phyloP scores from a whole-genome alignment of 305 asterid genomes.

The Fraxinus latifolia region DNA sequence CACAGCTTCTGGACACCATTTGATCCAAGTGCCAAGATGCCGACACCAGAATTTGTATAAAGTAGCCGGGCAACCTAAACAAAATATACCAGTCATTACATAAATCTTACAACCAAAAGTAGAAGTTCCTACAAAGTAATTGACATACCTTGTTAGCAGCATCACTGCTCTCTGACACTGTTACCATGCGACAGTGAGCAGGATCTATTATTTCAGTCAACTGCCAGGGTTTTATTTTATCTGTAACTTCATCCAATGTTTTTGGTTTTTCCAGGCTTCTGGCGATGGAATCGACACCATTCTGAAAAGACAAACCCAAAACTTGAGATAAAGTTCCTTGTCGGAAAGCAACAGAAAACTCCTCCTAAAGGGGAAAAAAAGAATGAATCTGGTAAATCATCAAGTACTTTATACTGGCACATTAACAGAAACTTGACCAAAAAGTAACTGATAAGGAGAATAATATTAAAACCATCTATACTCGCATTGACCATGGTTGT shows the following conservation, averaged over 20 bases:
- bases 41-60: slow-evolving; percentile 73
- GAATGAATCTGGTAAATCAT: neutral
- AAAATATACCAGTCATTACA: neutral
- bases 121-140: slow-evolving; percentile 6
- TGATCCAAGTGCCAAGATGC: slow-evolving; percentile 66
- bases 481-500: neutral
- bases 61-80: slow-evolving; percentile 82
- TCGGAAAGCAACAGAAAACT: slow-evolving; percentile 7
- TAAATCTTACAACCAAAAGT: neutral
- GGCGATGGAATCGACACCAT: slow-evolving; percentile 77
- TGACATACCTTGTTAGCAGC: slow-evolving; percentile 63
- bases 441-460: neutral
- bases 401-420: slow-evolving; percentile 5
- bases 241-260: slow-evolving; percentile 64
- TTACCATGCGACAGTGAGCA: slow-evolving; percentile 73
- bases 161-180: slow-evolving; percentile 88
- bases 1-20: slow-evolving; percentile 72
- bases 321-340: slow-evolving; percentile 8
- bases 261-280: slow-evolving; percentile 89
- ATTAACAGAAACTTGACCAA: neutral
- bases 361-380: neutral
- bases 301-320: slow-evolving; percentile 49
- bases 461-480: neutral
- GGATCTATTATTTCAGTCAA: slow-evolving; percentile 83
- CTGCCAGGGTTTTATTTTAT: slow-evolving; percentile 84